Evolutionary conservation across 2,329 filamentous ascomycete genomes (phyloP), one percentile per base, ranked within the genome.

Genomic region (Pleomassaria siparia): DNA sequence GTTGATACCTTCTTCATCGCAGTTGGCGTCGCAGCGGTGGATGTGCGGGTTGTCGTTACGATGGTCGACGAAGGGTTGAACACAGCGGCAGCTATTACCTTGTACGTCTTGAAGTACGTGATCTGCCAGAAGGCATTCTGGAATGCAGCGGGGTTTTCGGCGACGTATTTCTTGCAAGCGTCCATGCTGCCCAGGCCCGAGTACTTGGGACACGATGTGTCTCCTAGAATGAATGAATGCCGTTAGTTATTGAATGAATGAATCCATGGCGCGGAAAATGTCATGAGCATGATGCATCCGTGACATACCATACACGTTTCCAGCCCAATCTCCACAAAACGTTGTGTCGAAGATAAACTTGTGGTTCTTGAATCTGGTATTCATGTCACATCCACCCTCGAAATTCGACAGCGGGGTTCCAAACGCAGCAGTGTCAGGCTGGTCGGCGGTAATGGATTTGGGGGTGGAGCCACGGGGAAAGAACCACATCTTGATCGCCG

Each of bases 251-350:
- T 12, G 12, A 30, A 8, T 30, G 7, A 7, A 26, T 7, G 25
- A 26, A n/a, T n/a, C n/a, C n/a, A n/a, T n/a, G n/a, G n/a, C n/a
- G n/a, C n/a, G n/a, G n/a, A n/a, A n/a, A n/a, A n/a, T n/a, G n/a
- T n/a, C 12, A 30, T 51, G 32, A 35, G 15, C 16, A 72, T 9
- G 77, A 70, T n/a, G n/a, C n/a, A n/a, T n/a, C n/a, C n/a, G 69
- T 87, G 90, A 40, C 78, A 76, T 58, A 44, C 62, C 60, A 83
- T 87, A 95, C 25, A 85, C 82, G 29, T 75, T 68, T 20, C 89
- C 89, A 4, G 89, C 90, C 90, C 90, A 95, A 63, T 86, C 82
- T 18, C 91, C 91, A 71, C 91, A 96, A 68, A 95, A 89, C n/a
- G 86, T 87, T 2, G 84, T 92, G 72, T 91, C 83, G 71, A 92